Evolutionary conservation across 2,329 filamentous ascomycete genomes (phyloP), one percentile per base, ranked within the genome.

Genomic region (Trichoderma sp.): DNA sequence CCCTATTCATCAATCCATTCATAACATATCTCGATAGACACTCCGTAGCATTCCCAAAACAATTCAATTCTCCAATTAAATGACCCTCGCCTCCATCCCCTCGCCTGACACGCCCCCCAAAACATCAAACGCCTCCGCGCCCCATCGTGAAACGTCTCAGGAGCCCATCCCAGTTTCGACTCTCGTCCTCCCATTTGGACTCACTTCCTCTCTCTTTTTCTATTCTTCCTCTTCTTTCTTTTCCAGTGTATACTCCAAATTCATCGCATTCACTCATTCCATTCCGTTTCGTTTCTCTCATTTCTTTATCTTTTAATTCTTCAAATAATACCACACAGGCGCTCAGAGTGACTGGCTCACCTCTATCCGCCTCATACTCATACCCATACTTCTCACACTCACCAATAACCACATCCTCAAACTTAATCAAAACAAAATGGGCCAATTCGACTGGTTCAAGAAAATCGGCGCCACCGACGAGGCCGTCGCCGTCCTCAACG

Each of bases 401-500:
- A n/a, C 21, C 21, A 27, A 35, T 1, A 41, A 63, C 35, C 12
- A 9, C 38, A 33, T 35, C 53, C 16, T 38, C 27, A 45, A 45
- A 18, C 12, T 69, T 12, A 2, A 69, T 27, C 18, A 64, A 29
- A 4, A 21, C 21, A 50, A 50, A 33, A 87, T 87, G 85, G 88
- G 86, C 77, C 85, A 89, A 81, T 91, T 91, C 81, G 88, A 88
- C 81, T 91, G 88, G 85, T 87, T 91, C 78, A 80, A 80, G 79
- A 86, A 84, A 76, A 87, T 91, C 79, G 90, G 90, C 82, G 90
- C 89, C 66, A 91, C 90, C 21, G 84, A 86, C 45, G 83, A 90
- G 81, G 89, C 89, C 78, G 88, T 91, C 79, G 89, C 88, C 77
- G 87, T 88, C 71, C 85, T 91, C 81, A 91, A 91, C 84, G 89